phyloP scores from a whole-genome alignment of 2,329 filamentous ascomycete species.

The Paecilomyces formosus region DNA sequence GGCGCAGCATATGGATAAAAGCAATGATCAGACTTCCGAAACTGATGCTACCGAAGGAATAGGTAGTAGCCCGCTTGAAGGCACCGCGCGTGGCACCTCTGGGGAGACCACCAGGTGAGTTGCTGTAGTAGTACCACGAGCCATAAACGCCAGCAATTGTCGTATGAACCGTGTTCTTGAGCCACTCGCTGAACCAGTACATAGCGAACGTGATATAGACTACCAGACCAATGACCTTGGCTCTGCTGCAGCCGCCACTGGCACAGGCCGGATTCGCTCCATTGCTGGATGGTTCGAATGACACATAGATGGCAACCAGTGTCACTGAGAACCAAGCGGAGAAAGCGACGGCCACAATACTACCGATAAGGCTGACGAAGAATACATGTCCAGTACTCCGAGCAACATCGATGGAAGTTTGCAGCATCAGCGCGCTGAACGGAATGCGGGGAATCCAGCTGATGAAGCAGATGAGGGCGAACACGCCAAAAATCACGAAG shows the following conservation, averaged over 20 bases:
- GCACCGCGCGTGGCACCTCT: constrained; percentile 76
- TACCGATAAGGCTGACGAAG: constrained; percentile 74
- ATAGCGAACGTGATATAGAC: constrained; percentile 84
- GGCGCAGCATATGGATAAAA: constrained; percentile 76
- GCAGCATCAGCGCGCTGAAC: constrained; percentile 83
- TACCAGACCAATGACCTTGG: constrained; percentile 73
- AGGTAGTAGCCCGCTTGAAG: constrained; percentile 72
- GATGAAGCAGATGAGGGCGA: constrained; percentile 75
- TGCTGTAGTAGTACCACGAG: constrained; percentile 78
- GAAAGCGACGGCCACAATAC: constrained; percentile 66
- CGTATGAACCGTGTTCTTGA: constrained; percentile 89
- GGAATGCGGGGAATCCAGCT: constrained; percentile 87
- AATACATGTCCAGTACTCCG: constrained; percentile 82
- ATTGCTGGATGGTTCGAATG: constrained; percentile 58
- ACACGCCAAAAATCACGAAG: constrained; percentile 73
- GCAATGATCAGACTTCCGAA: constrained; percentile 80
- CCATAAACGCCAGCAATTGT: constrained; percentile 85
- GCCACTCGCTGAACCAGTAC: constrained; percentile 90
- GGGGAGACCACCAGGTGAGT: constrained; percentile 59
- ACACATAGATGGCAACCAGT: constrained; percentile 76
- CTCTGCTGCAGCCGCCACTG: constrained; percentile 60
- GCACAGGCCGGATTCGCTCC: constrained; percentile 48
- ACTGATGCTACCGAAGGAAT: constrained; percentile 86
- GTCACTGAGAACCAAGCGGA: constrained; percentile 82
- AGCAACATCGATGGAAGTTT: constrained; percentile 76